Evolutionary conservation across 2,329 filamentous ascomycete genomes (phyloP).

Genomic region (Sporothrix dimorphospora): DNA sequence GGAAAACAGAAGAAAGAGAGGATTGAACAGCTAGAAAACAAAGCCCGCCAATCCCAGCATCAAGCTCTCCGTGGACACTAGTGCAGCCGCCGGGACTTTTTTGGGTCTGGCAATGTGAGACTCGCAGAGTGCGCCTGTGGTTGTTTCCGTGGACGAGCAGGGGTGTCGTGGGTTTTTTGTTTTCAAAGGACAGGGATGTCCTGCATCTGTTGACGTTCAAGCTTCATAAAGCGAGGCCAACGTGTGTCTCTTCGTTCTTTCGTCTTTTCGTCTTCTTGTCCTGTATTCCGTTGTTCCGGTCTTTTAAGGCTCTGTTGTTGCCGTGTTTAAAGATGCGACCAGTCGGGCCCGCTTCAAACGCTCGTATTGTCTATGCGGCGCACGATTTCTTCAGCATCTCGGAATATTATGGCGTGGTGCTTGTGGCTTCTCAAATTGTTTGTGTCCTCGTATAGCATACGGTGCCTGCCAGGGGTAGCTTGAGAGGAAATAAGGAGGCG

Average conservation of each 20-base stretch:
- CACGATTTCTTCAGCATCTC: background rate
- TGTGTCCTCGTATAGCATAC: background rate
- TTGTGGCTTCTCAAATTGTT: conserved; percentile 2
- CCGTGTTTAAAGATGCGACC: no score
- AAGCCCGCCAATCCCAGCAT: background rate
- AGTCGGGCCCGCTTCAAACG: no score
- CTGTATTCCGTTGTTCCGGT: background rate
- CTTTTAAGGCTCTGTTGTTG: background rate
- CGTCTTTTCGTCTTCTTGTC: background rate
- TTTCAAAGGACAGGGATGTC: background rate
- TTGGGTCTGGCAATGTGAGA: background rate
- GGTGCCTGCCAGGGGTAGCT: conserved; percentile 3
- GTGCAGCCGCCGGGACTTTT: background rate
- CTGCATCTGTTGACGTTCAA: background rate
- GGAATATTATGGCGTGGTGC: background rate
- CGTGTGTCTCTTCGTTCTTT: background rate
- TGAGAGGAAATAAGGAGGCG: conserved; percentile 9
- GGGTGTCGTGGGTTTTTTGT: background rate
- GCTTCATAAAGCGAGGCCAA: background rate
- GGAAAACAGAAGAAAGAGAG: background rate
- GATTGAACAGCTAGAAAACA: background rate
- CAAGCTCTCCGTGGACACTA: background rate
- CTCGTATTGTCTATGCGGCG: background rate
- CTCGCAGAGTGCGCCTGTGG: background rate
- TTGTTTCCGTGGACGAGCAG: background rate